Conservation (phyloP, 495 filamentous ascomycete genomes). For the Trichoderma gamsii region DNA sequence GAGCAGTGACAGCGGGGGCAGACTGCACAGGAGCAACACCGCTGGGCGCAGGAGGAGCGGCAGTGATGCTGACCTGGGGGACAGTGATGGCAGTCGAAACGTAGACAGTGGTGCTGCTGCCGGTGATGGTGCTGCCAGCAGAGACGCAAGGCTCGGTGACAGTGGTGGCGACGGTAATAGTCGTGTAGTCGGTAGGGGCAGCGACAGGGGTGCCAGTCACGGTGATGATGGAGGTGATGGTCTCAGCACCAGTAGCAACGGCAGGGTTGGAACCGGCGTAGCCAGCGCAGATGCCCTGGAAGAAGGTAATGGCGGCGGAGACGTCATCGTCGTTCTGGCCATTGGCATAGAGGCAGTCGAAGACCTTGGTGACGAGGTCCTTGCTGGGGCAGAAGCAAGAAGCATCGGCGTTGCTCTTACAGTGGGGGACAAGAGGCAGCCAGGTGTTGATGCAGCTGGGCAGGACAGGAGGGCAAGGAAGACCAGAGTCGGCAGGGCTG, state of each 20-base stretch:
- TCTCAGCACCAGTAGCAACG: slow-evolving; percentile 61
- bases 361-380: slow-evolving; percentile 72
- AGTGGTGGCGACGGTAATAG: slow-evolving; percentile 50
- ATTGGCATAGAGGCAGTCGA: slow-evolving; percentile 74
- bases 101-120: slow-evolving; percentile 46
- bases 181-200: slow-evolving; percentile 47
- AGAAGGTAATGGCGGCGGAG: slow-evolving; percentile 68
- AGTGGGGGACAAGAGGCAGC: slow-evolving; percentile 60
- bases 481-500: slow-evolving; percentile 31
- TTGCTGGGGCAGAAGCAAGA: slow-evolving; percentile 81
- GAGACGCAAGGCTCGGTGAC: slow-evolving; percentile 49
- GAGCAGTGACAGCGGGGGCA: slow-evolving; percentile 22
- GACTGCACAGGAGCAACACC: slow-evolving; percentile 18
- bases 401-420: slow-evolving; percentile 75
- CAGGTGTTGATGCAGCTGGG: slow-evolving; percentile 93
- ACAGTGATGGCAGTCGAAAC: slow-evolving; percentile 60
- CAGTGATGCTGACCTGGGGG: slow-evolving; percentile 69
- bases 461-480: slow-evolving; percentile 64
- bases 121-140: slow-evolving; percentile 42
- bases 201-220: slow-evolving; percentile 42
- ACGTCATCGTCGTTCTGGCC: slow-evolving; percentile 60
- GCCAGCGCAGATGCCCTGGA: slow-evolving; percentile 83
- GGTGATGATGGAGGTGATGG: slow-evolving; percentile 53
- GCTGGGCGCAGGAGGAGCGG: slow-evolving; percentile 38
- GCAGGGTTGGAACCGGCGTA: slow-evolving; percentile 73